Base-by-base conservation (phyloP, 2,329 filamentous ascomycete genomes). In the Aaosphaeria arxii region DNA sequence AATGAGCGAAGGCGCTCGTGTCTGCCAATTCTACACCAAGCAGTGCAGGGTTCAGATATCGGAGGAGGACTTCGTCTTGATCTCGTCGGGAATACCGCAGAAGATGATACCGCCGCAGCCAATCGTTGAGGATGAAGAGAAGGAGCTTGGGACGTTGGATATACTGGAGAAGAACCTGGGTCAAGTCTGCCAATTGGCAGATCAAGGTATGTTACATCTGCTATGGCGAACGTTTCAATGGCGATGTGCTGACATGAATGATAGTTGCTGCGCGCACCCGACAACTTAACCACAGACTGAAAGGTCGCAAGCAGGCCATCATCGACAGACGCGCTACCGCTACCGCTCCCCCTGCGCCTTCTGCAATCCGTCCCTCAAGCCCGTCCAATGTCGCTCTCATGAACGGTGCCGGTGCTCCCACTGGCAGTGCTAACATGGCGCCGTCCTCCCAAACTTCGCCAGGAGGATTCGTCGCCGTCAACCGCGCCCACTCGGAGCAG, bases 31-130 rank as follows among this genome's bases (percentile, higher is more conserved):
- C 68, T 84, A 85, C 62, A 85, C 89, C 54, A 91, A 91, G 63
- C 88, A 91, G 51, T 81, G 86, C 55, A 82, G 88, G 42, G 86
- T 95, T 6, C 89, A 95, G 72, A 92, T 96, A 52, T 85, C 84
- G 13, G 89, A 95, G 67, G 89, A 95, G 66, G 90, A 96, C 65
- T 95, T 86, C 77, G 81, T 91, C 39, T 75, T 95, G 55, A 91
- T 95, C 56, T 84, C 85, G 46, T 91, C 88, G 36, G 89, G 90
- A 30, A 88, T 89, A 55, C 82, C 91, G 7, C 88, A 95, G 68
- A 86, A 89, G 63, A 82, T 91, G 70, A 89, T 91, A 13, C 86
- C 89, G 2, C 85, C 87, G 11, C 84, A 91, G 54, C 89, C 89
- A 1, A 85, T 94, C 43, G 83, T 88, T 49, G 89, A 95, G 63